phyloP scores from a whole-genome alignment of 2,329 filamentous ascomycete genomes.

The Calonectria naviculata region DNA sequence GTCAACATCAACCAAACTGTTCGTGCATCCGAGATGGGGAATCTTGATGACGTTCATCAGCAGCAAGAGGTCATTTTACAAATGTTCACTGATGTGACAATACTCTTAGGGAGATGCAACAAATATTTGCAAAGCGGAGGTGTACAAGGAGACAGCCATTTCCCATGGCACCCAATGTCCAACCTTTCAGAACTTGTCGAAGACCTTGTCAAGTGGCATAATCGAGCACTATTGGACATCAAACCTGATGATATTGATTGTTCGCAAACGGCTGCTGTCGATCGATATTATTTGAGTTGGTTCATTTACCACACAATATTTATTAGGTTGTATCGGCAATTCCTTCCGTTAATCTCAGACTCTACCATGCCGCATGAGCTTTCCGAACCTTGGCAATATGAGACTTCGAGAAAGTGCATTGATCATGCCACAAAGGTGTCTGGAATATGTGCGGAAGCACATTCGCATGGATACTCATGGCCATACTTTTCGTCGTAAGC shows the following conservation, averaged over 20 bases:
- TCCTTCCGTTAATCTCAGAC: conserved; percentile 20
- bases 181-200: conserved; percentile 15
- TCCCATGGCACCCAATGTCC: conserved; percentile 26
- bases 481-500: conserved; percentile 25
- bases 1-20: background rate
- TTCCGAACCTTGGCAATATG: conserved; percentile 26
- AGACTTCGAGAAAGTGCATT: conserved; percentile 22
- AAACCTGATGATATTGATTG: conserved; percentile 10
- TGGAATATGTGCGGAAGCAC: conserved; percentile 11
- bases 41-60: background rate
- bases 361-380: conserved; percentile 1
- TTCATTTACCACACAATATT: conserved; percentile 23
- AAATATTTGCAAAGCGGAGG: conserved; percentile 23
- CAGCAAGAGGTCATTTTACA: conserved; percentile 1
- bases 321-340: conserved; percentile 24
- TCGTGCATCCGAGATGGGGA: background rate
- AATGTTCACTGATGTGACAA: conserved; percentile 8
- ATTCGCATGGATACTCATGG: conserved; percentile 24
- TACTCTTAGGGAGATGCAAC: conserved; percentile 21
- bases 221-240: background rate
- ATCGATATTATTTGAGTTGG: conserved; percentile 23
- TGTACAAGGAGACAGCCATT: conserved; percentile 28
- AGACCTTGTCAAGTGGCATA: conserved; percentile 12
- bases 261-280: conserved; percentile 14
- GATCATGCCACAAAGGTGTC: conserved; percentile 13